These are phyloP conservation scores for Thielaviopsis ethacetica DNA, from an alignment of 2,329 filamentous ascomycete genomes.

Conservation along the genomic window DNA sequence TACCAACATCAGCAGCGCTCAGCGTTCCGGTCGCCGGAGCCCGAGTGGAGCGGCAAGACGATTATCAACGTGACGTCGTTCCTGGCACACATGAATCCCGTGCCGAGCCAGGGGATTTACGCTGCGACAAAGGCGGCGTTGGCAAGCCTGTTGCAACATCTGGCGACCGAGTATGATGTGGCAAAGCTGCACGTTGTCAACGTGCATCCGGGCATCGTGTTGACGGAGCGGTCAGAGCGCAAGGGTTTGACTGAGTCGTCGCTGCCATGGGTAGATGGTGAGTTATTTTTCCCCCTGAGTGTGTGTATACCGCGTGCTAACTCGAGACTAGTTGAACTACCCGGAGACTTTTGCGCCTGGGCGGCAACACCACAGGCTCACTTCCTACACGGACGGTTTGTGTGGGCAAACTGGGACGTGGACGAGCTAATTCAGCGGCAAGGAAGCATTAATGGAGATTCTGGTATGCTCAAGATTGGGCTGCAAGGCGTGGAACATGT, in stretches of 20 bases:
- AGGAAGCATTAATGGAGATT: background rate
- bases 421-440: conserved; percentile 12
- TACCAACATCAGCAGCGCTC: background rate
- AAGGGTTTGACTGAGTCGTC: conserved; percentile 14
- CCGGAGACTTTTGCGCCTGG: conserved; percentile 23
- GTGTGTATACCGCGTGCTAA: background rate
- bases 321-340: conserved; percentile 5
- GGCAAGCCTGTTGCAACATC: conserved; percentile 21
- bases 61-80: conserved; percentile 16
- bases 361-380: conserved; percentile 21
- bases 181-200: conserved; percentile 17
- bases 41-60: conserved; percentile 13
- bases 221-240: conserved; percentile 16
- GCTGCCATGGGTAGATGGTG: conserved; percentile 17
- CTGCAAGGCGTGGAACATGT: conserved; percentile 5
- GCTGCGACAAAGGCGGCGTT: conserved; percentile 22
- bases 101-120: conserved; percentile 1
- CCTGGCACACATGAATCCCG: conserved; percentile 2
- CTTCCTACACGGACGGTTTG: conserved; percentile 24
- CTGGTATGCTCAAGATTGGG: conserved; percentile 6
- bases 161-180: conserved; percentile 20
- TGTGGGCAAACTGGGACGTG: conserved; percentile 27
- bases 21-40: conserved; percentile 11
- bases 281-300: conserved; percentile 3
- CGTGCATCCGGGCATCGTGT: conserved; percentile 15